phyloP scores from a whole-genome alignment of 441 rosid species.

The Mallotus repandus region DNA sequence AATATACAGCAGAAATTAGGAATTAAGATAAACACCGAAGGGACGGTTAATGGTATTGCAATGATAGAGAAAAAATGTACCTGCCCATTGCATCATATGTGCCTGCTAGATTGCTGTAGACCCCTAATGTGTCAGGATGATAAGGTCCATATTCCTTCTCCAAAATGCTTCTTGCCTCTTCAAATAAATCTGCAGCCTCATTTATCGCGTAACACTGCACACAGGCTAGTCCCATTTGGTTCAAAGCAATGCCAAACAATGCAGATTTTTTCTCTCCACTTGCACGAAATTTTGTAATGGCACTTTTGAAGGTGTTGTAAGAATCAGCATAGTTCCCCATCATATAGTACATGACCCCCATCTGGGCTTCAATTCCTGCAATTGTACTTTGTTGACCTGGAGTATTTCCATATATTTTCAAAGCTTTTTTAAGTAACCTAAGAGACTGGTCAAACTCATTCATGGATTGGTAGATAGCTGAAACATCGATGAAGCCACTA shows the following conservation, averaged over 20 bases:
- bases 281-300: constrained; percentile 59
- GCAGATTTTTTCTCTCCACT: constrained; percentile 77
- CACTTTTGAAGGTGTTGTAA: constrained; percentile 60
- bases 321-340: constrained; percentile 69
- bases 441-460: constrained; percentile 63
- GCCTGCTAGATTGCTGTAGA: constrained; percentile 89
- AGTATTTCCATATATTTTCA: constrained; percentile 48
- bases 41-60: neutral
- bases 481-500: constrained; percentile 66
- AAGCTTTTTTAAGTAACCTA: constrained; percentile 61
- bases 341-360: constrained; percentile 86
- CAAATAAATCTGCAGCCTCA: constrained; percentile 85
- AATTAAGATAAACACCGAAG: neutral
- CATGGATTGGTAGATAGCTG: constrained; percentile 81
- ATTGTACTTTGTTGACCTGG: constrained; percentile 72
- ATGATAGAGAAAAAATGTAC: constrained; percentile 29
- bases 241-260: constrained; percentile 71
- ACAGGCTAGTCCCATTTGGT: constrained; percentile 86
- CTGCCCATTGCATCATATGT: constrained; percentile 98
- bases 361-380: constrained; percentile 89
- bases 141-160: constrained; percentile 82
- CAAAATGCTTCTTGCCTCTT: constrained; percentile 74
- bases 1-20: neutral
- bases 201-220: constrained; percentile 64
- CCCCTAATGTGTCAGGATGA: constrained; percentile 84